phyloP scores from a whole-genome alignment of 2,329 filamentous ascomycete genomes.

The Gyromitra esculenta region DNA sequence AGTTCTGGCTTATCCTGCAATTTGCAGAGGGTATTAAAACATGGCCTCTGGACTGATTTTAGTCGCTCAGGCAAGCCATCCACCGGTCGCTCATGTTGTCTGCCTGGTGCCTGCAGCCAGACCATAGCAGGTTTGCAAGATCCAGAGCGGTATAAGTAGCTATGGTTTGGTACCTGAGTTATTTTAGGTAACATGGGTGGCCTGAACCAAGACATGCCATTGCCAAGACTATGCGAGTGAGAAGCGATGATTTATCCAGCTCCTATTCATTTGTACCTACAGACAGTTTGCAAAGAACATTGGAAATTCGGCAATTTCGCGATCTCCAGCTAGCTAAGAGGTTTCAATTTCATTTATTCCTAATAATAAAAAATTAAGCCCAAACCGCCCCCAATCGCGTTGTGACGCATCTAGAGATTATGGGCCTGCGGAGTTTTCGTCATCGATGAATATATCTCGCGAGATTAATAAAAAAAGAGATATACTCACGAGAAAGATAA shows the following conservation, averaged over 20 bases:
- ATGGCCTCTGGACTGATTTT: neutral
- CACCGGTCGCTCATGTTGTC: neutral
- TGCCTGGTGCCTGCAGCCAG: neutral
- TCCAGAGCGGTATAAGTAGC: neutral
- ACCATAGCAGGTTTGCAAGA: neutral
- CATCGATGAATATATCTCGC: too few relatives aligned
- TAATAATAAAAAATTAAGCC: too few relatives aligned
- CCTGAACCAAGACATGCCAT: constrained; percentile 2
- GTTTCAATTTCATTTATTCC: neutral
- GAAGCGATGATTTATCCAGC: neutral
- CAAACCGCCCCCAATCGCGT: too few relatives aligned
- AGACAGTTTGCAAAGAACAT: too few relatives aligned
- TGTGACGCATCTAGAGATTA: too few relatives aligned
- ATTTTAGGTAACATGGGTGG: constrained; percentile 11
- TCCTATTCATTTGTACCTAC: too few relatives aligned
- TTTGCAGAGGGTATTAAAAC: neutral
- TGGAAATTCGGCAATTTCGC: too few relatives aligned
- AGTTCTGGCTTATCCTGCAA: neutral
- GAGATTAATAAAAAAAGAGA: neutral
- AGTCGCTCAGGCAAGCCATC: neutral
- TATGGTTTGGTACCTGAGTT: neutral
- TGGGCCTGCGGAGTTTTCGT: too few relatives aligned
- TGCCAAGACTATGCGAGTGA: neutral
- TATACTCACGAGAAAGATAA: neutral
- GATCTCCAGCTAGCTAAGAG: neutral